These are phyloP conservation scores for Nicotiana tabacum DNA, from an alignment of 257 asterid species.

Conservation along the genomic window DNA sequence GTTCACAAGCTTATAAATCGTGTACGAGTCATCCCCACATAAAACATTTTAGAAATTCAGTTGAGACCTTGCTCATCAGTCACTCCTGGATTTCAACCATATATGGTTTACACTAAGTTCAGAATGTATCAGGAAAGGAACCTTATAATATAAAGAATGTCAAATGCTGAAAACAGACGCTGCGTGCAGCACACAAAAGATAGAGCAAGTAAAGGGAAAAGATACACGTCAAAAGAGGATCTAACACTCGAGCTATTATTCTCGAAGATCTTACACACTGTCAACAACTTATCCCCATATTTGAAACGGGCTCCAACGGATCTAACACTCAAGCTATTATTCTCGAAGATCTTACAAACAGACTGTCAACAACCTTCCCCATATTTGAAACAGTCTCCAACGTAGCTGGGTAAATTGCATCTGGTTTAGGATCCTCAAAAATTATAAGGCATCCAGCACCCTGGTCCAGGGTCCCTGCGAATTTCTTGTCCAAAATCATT, in stretches of 20 bases:
- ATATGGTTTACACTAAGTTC: background rate
- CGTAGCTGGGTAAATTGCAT: slow-evolving; percentile 34
- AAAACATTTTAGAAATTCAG: background rate
- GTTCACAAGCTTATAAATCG: background rate
- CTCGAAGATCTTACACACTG: background rate
- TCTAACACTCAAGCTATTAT: background rate
- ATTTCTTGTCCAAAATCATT: slow-evolving; percentile 47
- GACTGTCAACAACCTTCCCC: background rate
- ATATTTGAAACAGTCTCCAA: background rate
- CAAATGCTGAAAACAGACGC: background rate
- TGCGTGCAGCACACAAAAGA: background rate
- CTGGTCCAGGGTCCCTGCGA: slow-evolving; percentile 45
- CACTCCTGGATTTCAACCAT: background rate
- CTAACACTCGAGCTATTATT: background rate
- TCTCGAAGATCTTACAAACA: background rate
- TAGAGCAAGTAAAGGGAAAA: background rate
- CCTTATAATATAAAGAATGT: background rate
- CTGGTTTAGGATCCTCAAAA: slow-evolving; percentile 41
- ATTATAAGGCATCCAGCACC: slow-evolving; percentile 48
- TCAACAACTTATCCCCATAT: background rate
- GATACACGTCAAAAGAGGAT: background rate
- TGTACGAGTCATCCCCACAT: background rate
- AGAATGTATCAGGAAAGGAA: background rate
- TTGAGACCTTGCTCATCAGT: background rate
- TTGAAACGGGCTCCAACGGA: background rate